Percentiles rank a stretch among this genome's conserved stretches.
Evolutionary conservation across 2,329 filamentous ascomycete species (phyloP).

Genomic region (Alternaria dauci): DNA sequence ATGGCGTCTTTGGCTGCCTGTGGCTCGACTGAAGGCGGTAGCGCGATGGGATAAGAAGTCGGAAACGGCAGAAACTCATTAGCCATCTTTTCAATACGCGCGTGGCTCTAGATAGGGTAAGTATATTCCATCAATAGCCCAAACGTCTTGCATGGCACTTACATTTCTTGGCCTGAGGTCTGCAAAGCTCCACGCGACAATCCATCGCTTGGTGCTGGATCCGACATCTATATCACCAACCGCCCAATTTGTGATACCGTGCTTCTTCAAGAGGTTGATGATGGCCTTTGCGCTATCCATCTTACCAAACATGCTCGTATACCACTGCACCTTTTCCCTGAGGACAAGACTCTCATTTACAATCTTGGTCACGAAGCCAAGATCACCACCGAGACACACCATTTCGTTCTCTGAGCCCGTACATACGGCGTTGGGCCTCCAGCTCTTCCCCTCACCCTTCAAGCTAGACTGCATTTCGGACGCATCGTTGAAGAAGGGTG

Average conservation of each 20-base stretch:
- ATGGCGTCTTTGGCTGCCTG: slow-evolving; percentile 49
- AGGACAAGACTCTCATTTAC: slow-evolving; percentile 72
- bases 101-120: slow-evolving; percentile 26
- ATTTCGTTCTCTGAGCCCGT: slow-evolving; percentile 86
- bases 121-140: neutral
- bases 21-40: slow-evolving; percentile 40
- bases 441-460: slow-evolving; percentile 68
- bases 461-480: slow-evolving; percentile 70
- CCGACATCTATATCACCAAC: slow-evolving; percentile 80
- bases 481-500: slow-evolving; percentile 86
- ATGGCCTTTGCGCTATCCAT: slow-evolving; percentile 71
- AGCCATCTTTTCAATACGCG: slow-evolving; percentile 51
- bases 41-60: slow-evolving; percentile 58
- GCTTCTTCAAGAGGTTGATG: slow-evolving; percentile 63
- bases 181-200: slow-evolving; percentile 84
- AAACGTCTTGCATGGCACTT: slow-evolving; percentile 5
- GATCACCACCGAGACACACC: slow-evolving; percentile 81
- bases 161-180: slow-evolving; percentile 69
- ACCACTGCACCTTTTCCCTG: slow-evolving; percentile 77
- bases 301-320: slow-evolving; percentile 90
- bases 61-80: slow-evolving; percentile 63
- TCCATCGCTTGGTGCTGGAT: slow-evolving; percentile 83
- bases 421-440: slow-evolving; percentile 73
- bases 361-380: slow-evolving; percentile 75
- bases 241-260: slow-evolving; percentile 77